Base-by-base conservation (phyloP, 2,329 filamentous ascomycete genomes). In the Penicillium sp. region DNA sequence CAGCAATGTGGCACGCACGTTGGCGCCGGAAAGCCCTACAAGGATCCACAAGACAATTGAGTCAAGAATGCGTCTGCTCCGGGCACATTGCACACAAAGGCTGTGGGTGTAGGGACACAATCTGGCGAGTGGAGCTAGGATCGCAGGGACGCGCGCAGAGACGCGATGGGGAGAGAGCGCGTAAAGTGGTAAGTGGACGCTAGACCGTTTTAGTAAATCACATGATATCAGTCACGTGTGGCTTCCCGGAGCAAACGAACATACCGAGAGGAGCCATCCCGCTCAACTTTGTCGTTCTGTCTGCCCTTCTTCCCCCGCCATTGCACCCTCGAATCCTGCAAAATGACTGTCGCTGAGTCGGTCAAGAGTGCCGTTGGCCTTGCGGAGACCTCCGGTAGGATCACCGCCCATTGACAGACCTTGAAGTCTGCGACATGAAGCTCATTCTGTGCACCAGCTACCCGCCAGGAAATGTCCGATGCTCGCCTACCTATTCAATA, bases 381-480 rank as follows among this genome's bases (percentile, higher is more conserved):
- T 25, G 64, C 56, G 23, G 62, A 65, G 38, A 55, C 55, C 39
- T 52, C 57, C 37, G 55, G 66, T 70, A 60, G 37, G 63, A 52
- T 45, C 41, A 35, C 23, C 18, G 32, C 50, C 32, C 48, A 60
- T 60, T 58, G 53, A 44, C 20, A 26, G n/a, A 35, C 35, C 22
- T 25, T 22, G 31, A 27, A 37, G 35, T 25, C 23, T 38, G 15
- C 39, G 41, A 42, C 28, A 42, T 30, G 32, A 48, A 44, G 40
- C 42, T 53, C 30, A 53, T 37, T 20, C 22, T 12, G 33, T 29
- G 29, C 32, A 41, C 34, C 51, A 58, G 59, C 59, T 33, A 53
- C 57, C 45, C 80, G 87, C 68, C 82, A 93, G 74, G 85, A 92
- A 69, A 96, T 96, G 90, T 82, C 85, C 61, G 86, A 87, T 59